Evolutionary conservation across 805 yeast species (phyloP), one percentile per base, ranked within the genome.

Genomic region (Candida michaelii): DNA sequence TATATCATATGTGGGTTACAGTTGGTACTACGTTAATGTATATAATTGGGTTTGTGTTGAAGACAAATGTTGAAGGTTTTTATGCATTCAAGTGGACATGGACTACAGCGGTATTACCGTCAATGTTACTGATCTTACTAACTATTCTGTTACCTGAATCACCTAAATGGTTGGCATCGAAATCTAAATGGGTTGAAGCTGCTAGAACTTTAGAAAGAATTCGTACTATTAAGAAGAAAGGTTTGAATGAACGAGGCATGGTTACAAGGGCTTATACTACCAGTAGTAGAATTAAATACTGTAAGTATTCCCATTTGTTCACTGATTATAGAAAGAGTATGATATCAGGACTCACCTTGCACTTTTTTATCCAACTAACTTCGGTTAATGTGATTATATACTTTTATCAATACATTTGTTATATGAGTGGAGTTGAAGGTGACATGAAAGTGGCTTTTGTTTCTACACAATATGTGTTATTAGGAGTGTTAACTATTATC

Each of bases 321-420:
- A 51, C 59, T 3, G 51, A 47, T 10, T 61, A 66, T 31, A 58
- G 67, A 50, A 59, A 56, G 19, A 69, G 67, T 39, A 60, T 72
- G 9, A 2, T 62, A 3, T 47, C 63, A 37, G 80, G 77, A 1
- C 45, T 69, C 0, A 18, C 57, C 0, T 53, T 70, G 8, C 81
- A 74, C 46, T 30, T 64, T 1, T 52, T 74, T 4, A 62, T 68
- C n/a, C 80, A 76, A 46, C 48, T 69, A n/a, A 66, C 74, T 40
- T 74, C 77, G 4, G 69, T 72, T 9, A 64, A 65, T 31, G 62
- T 69, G 1, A 50, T 76, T 36, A 63, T 72, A 67, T 71, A 66
- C 50, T 74, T 73, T 41, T 61, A 74, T 40, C 62, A 64, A 1
- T 70, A 62, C 49, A 62, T 77, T 11, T 77, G 81, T 56, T 74